Base-by-base conservation (phyloP, 164 flowering plant genomes). In the Tinospora cordifolia region DNA sequence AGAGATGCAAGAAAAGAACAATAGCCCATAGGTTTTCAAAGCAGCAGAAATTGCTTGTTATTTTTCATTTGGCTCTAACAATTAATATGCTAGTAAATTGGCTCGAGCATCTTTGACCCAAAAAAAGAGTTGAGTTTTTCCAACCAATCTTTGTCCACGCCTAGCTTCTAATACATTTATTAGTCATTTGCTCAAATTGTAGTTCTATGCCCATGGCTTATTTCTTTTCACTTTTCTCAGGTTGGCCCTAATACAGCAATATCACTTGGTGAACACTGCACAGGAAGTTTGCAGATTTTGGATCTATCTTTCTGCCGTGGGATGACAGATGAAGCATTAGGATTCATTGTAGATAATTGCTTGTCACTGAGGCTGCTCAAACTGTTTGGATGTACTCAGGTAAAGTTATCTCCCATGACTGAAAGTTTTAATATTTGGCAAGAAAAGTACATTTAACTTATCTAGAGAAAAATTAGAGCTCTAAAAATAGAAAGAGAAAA, bases 341-440 rank as follows among this genome's bases (percentile, higher is more conserved):
- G 98, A 62, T 78, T 86, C 69, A 91, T 93, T 64, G 97, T 86
- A 62, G 96, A 93, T 79, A 86, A 78, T 75, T 93, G 97, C 77
- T 73, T 54, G 39, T 82, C 86, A 6, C 71, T 93, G 81, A 83
- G 77, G 72, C 41, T 83, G 63, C 87, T 93, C 25, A 91, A 87
- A 75, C 66, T 91, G 70, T 93, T 93, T 78, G 98, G 97, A 71
- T 91, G 97, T 76, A 80, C 88, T 71, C 97, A 93, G 98, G 98
- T 91, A 80, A n/a, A 40, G 1, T 54, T 19, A n/a, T 54, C 26
- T 7, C 44, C 7, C 63, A 9, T 66, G n/a, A 63, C 26, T 34
- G 10, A 19, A 38, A 26, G 14, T 38, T 6, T 38, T 19, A 10
- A 10, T 9, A 9, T 44, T 44, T 44, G 60, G 47, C 57, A 17